Conservation (phyloP, 352 stramenopile genomes). For the Pseudoperonospora humuli region DNA sequence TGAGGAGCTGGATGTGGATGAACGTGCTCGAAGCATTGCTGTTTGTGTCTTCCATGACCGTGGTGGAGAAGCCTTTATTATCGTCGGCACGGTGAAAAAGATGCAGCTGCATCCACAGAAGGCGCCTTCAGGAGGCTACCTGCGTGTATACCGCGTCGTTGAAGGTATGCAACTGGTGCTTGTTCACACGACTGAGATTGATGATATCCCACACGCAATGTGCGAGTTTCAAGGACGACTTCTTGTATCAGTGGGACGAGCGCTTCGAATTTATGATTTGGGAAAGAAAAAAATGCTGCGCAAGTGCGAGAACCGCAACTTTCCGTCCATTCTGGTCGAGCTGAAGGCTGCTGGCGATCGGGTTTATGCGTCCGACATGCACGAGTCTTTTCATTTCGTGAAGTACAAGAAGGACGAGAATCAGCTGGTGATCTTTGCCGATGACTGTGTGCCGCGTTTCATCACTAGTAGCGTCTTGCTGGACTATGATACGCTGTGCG, state of each 20-base stretch:
- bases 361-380: constrained; percentile 94
- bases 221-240: constrained; percentile 96
- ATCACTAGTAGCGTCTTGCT: constrained; percentile 85
- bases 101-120: constrained; percentile 91
- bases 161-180: constrained; percentile 90
- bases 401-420: constrained; percentile 97
- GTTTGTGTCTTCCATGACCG: constrained; percentile 93
- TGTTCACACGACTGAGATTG: constrained; percentile 94
- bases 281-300: constrained; percentile 98
- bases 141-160: constrained; percentile 93
- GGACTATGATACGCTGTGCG: constrained; percentile 98
- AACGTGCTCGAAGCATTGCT: constrained; percentile 90
- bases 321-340: constrained; percentile 90
- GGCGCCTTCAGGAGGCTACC: constrained; percentile 49
- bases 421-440: constrained; percentile 93
- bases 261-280: constrained; percentile 97
- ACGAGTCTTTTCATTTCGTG: constrained; percentile 95
- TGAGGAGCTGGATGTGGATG: constrained; percentile 91
- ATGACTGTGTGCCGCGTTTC: constrained; percentile 88
- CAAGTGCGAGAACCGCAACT: constrained; percentile 96
- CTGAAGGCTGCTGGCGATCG: constrained; percentile 92
- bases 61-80: constrained; percentile 94
- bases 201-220: constrained; percentile 94
- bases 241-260: constrained; percentile 93
- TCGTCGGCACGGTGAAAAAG: constrained; percentile 93